Conservation (phyloP, 108 stramenopile species). For the Craspedostauros australis region DNA sequence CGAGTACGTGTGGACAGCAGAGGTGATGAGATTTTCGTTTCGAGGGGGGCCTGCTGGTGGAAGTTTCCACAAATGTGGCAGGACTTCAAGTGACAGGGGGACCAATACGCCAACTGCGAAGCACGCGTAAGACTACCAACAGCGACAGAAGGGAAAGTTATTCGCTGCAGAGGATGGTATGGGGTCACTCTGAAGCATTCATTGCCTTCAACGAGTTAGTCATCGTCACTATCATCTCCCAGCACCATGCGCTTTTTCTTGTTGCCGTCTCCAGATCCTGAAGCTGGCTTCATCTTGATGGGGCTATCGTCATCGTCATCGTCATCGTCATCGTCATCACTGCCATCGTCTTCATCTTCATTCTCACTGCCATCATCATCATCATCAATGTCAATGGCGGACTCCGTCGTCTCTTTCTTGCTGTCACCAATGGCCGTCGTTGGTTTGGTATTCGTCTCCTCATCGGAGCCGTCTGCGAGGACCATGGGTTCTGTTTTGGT, state of each 20-base stretch:
- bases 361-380: slow-evolving; percentile 1
- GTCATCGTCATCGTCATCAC: background rate
- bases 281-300: background rate
- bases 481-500: background rate
- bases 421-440: background rate
- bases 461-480: background rate
- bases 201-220: too few species aligned
- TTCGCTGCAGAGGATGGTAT: too few species aligned
- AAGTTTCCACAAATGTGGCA: too few species aligned
- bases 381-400: too few species aligned
- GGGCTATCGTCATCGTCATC: slow-evolving; percentile 6
- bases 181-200: too few species aligned
- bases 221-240: slow-evolving; percentile 7
- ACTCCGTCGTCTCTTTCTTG: background rate
- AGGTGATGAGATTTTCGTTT: too few species aligned
- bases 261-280: background rate
- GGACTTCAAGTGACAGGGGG: too few species aligned
- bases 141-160: too few species aligned
- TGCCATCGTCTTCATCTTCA: background rate
- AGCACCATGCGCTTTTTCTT: slow-evolving; percentile 2
- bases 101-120: too few species aligned
- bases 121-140: too few species aligned
- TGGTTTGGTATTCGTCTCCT: background rate
- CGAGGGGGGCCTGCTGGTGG: too few species aligned
- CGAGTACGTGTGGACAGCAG: too few species aligned